These are phyloP conservation scores for Thermochaetoides dissita DNA, from an alignment of 2,329 filamentous ascomycete species.

Conservation along the genomic window DNA sequence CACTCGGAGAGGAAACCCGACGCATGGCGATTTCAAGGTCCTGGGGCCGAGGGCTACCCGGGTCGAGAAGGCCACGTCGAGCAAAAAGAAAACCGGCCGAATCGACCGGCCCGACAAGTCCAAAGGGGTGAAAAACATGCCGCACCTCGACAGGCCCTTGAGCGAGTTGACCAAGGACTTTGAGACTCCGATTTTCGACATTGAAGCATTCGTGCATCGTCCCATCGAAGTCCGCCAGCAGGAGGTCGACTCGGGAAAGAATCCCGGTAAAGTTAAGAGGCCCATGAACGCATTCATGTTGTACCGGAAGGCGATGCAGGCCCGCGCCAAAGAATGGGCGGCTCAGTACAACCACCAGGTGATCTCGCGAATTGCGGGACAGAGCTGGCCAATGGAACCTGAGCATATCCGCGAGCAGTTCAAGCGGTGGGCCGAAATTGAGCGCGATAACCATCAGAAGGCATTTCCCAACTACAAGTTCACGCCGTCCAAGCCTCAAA, in stretches of 20 bases:
- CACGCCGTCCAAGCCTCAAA: slow-evolving; percentile 58
- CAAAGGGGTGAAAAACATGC: slow-evolving; percentile 31
- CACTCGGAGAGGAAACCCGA: slow-evolving; percentile 24
- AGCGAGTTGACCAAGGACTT: slow-evolving; percentile 55
- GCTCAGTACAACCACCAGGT: slow-evolving; percentile 85
- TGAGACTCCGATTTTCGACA: slow-evolving; percentile 56
- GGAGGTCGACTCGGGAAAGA: slow-evolving; percentile 56
- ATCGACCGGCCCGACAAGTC: slow-evolving; percentile 18
- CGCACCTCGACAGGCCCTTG: slow-evolving; percentile 50
- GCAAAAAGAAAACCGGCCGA: slow-evolving; percentile 20
- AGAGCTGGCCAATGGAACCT: slow-evolving; percentile 73
- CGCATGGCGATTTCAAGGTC: slow-evolving; percentile 14
- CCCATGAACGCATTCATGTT: slow-evolving; percentile 99
- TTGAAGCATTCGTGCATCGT: slow-evolving; percentile 65
- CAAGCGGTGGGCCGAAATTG: slow-evolving; percentile 63
- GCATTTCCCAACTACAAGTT: slow-evolving; percentile 93
- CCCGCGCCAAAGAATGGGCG: slow-evolving; percentile 69
- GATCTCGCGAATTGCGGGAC: slow-evolving; percentile 74
- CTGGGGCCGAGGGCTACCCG: slow-evolving; percentile 19
- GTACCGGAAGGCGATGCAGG: slow-evolving; percentile 84
- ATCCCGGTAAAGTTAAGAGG: slow-evolving; percentile 64
- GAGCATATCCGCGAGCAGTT: slow-evolving; percentile 60
- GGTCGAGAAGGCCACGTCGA: slow-evolving; percentile 22
- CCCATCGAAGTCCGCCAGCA: slow-evolving; percentile 48
- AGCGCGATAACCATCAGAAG: slow-evolving; percentile 69